Percentiles rank a stretch among this genome's conserved stretches.
phyloP scores from a whole-genome alignment of 164 flowering plant genomes.

The Cinnamomum micranthum region DNA sequence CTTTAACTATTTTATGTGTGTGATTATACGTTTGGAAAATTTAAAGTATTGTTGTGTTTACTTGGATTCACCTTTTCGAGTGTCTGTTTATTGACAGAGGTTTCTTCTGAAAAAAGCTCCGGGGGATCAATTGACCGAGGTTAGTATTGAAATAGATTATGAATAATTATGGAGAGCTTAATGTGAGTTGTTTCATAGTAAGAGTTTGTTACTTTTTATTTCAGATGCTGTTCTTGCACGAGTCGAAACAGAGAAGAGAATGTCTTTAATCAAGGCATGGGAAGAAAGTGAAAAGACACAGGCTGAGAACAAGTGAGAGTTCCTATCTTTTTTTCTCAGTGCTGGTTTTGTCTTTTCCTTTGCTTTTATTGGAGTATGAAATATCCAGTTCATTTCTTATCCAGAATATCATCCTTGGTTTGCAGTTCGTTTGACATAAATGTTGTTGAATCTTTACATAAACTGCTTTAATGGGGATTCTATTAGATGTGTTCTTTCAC shows the following conservation, averaged over 20 bases:
- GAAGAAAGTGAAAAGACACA: constrained; percentile 83
- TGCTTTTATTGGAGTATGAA: background rate
- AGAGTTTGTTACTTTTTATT: background rate
- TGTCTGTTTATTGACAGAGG: constrained; percentile 31
- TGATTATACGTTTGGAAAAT: background rate
- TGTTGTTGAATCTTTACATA: background rate
- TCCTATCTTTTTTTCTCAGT: background rate
- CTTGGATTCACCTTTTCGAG: background rate
- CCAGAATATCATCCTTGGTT: background rate
- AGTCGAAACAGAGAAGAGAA: constrained; percentile 65
- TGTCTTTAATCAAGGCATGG: constrained; percentile 86
- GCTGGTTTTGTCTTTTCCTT: background rate
- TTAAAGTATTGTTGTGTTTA: background rate
- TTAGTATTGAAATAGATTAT: constrained; percentile 10
- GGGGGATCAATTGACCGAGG: constrained; percentile 72
- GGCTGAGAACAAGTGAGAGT: constrained; percentile 80
- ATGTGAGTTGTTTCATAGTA: background rate
- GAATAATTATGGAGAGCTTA: background rate
- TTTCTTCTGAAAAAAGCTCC: constrained; percentile 36
- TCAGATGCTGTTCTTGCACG: constrained; percentile 72
- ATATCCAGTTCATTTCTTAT: background rate
- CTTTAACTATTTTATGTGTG: background rate
- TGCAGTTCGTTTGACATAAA: background rate
- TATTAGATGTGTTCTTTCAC: too few relatives aligned
- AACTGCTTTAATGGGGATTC: too few relatives aligned